phyloP scores from a whole-genome alignment of 495 filamentous ascomycete genomes.

The Penicillium longicatenatum region DNA sequence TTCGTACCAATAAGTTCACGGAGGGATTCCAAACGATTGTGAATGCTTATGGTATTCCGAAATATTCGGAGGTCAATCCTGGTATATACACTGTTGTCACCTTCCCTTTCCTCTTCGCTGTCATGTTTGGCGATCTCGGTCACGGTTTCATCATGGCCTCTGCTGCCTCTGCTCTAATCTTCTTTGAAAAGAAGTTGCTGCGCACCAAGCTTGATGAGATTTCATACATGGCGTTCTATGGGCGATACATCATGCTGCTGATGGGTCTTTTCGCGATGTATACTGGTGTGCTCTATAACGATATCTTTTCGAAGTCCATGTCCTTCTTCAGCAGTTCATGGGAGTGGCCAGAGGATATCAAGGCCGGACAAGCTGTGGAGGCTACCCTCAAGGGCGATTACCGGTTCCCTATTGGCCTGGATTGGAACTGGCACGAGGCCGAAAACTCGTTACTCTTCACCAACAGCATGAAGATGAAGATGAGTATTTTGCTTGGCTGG shows the following conservation, averaged over 20 bases:
- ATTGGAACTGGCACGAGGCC: slow-evolving; percentile 95
- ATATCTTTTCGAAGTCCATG: slow-evolving; percentile 91
- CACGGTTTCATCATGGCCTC: slow-evolving; percentile 85
- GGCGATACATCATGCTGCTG: slow-evolving; percentile 96
- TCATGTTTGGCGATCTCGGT: slow-evolving; percentile 94
- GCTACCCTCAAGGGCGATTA: slow-evolving; percentile 69
- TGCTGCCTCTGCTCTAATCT: slow-evolving; percentile 86
- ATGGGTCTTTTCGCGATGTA: slow-evolving; percentile 98
- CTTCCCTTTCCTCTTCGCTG: slow-evolving; percentile 97
- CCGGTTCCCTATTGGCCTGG: slow-evolving; percentile 91
- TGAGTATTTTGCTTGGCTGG: slow-evolving; percentile 95
- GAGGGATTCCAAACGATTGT: slow-evolving; percentile 98
- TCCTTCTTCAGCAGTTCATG: slow-evolving; percentile 87
- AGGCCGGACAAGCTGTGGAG: slow-evolving; percentile 58
- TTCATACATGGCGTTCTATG: slow-evolving; percentile 97
- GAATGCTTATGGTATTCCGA: slow-evolving; percentile 95
- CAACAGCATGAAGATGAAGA: slow-evolving; percentile 99
- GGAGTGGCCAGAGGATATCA: slow-evolving; percentile 74
- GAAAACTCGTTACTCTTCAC: slow-evolving; percentile 92
- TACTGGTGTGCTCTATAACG: slow-evolving; percentile 97
- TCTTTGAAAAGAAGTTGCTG: slow-evolving; percentile 81
- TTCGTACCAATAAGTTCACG: slow-evolving; percentile 97
- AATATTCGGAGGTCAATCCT: slow-evolving; percentile 96
- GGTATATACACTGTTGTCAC: slow-evolving; percentile 93
- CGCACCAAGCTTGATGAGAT: slow-evolving; percentile 92